Percentiles rank a stretch among this genome's conserved stretches.
These are phyloP conservation scores for Lyophyllum semitale DNA, from an alignment of 768 basidiomycete genomes.

Conservation along the genomic window DNA sequence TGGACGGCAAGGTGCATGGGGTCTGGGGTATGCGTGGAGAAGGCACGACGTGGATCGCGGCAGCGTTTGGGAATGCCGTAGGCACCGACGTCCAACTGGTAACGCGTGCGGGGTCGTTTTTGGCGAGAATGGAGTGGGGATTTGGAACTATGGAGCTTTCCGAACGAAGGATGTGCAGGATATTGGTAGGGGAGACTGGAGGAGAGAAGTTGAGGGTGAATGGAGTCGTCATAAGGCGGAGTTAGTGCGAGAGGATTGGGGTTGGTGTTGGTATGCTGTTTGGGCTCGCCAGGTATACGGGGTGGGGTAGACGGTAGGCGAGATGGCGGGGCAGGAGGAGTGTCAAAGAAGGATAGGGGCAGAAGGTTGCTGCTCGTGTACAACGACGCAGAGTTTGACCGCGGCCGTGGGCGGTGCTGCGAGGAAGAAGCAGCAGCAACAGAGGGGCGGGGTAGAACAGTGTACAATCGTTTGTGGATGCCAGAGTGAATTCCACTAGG, in stretches of 20 bases:
- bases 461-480: conserved; percentile 53
- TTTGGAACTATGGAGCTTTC: background rate
- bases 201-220: background rate
- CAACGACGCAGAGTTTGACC: conserved; percentile 45
- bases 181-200: background rate
- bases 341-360: conserved; percentile 25
- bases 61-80: conserved; percentile 81
- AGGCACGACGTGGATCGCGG: conserved; percentile 21
- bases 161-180: background rate
- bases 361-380: conserved; percentile 32
- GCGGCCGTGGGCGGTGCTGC: conserved; percentile 33
- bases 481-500: conserved; percentile 37
- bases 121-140: background rate
- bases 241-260: conserved; percentile 14
- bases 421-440: conserved; percentile 16
- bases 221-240: background rate
- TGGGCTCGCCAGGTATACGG: background rate
- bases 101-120: conserved; percentile 18
- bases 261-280: conserved; percentile 1
- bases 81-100: conserved; percentile 72
- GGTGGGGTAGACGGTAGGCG: conserved; percentile 16
- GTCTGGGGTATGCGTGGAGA: conserved; percentile 29
- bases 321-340: conserved; percentile 20
- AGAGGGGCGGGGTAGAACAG: conserved; percentile 36
- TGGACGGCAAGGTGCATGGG: conserved; percentile 59